phyloP scores from a whole-genome alignment of 148 eudicot species.

The Polygonum maritimum region DNA sequence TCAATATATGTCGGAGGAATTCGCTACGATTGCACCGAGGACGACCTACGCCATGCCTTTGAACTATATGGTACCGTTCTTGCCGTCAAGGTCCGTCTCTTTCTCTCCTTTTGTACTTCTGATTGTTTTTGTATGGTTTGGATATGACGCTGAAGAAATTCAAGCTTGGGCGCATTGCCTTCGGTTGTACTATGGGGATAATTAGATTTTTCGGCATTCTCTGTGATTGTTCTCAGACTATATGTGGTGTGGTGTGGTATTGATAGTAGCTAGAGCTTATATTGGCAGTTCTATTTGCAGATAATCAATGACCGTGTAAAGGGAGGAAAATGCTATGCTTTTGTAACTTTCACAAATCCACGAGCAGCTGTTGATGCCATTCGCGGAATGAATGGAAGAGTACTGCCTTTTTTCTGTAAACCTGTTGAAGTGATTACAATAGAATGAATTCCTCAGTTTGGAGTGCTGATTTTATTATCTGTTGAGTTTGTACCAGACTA shows the following conservation, averaged over 20 bases:
- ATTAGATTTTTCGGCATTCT: not conserved
- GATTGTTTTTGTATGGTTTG: not conserved
- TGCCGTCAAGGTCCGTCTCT: slow-evolving; percentile 60
- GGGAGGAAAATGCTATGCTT: slow-evolving; percentile 88
- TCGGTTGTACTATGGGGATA: not conserved
- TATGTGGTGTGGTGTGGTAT: not conserved
- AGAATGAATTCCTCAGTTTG: not conserved
- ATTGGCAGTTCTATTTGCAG: slow-evolving; percentile 17
- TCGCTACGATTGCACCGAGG: slow-evolving; percentile 64
- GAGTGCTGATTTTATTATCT: slow-evolving; percentile 6
- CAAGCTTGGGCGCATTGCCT: not conserved
- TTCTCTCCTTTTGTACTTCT: slow-evolving; percentile 6
- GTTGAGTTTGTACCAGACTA: slow-evolving; percentile 34
- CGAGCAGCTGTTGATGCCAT: slow-evolving; percentile 78
- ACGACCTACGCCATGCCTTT: slow-evolving; percentile 53
- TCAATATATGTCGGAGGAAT: slow-evolving; percentile 87
- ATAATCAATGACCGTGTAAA: slow-evolving; percentile 60
- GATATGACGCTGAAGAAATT: not conserved
- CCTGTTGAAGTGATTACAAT: not conserved
- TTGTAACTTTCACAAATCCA: slow-evolving; percentile 82
- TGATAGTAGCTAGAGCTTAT: not conserved
- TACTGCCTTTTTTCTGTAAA: slow-evolving; percentile 12
- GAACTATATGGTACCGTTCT: slow-evolving; percentile 54
- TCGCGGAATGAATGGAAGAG: slow-evolving; percentile 75
- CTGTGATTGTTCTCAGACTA: not conserved